These are phyloP conservation scores for Nicotiana knightiana DNA, from an alignment of 257 asterid genomes.

Conservation along the genomic window DNA sequence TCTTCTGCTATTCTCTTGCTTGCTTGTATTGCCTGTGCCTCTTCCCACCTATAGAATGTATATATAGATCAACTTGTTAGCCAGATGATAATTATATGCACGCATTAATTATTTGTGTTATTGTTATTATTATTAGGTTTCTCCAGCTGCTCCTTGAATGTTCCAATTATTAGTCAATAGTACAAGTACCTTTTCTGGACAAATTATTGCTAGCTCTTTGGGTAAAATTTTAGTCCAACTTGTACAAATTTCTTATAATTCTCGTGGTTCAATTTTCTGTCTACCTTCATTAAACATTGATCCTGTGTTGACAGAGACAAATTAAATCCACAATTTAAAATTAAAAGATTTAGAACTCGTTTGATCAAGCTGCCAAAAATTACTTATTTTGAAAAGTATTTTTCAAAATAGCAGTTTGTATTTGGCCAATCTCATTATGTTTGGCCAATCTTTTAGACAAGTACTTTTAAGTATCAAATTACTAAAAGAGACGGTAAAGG, in stretches of 20 bases:
- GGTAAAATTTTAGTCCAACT: neutral
- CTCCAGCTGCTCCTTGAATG: neutral
- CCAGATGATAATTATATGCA: neutral
- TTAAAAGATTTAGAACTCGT: no score
- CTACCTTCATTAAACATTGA: neutral
- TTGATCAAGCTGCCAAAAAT: no score
- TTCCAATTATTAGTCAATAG: neutral
- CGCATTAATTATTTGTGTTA: no score
- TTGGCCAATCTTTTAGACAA: no score
- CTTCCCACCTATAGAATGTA: slow-evolving; percentile 7
- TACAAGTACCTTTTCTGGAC: neutral
- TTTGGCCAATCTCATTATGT: no score
- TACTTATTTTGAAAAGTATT: no score
- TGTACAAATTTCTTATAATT: neutral
- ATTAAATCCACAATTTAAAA: no score
- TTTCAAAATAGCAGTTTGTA: no score
- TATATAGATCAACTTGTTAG: neutral
- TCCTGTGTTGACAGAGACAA: no score
- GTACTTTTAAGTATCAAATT: no score
- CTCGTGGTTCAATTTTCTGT: no score
- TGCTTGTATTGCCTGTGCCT: slow-evolving; percentile 66
- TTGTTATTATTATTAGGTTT: neutral
- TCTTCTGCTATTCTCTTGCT: slow-evolving; percentile 65
- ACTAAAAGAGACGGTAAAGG: no score
- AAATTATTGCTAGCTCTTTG: neutral